Base-by-base conservation (phyloP, 1,284 basidiomycete genomes). In the Ceratobasidium sp. region DNA sequence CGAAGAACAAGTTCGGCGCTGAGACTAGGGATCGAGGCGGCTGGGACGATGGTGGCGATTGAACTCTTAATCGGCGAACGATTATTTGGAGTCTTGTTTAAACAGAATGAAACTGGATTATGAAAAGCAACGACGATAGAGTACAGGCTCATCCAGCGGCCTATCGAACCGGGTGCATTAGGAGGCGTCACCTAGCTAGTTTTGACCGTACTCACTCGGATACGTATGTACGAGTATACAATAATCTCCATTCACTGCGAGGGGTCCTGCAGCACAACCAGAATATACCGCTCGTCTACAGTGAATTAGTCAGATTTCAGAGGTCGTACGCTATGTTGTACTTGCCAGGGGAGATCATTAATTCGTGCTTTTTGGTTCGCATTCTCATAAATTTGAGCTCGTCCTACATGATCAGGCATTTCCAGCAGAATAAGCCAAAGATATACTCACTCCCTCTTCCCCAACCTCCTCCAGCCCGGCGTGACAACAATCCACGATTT, bases 261-360 rank as follows among this genome's bases (percentile, higher is more conserved):
- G 1, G 93, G 93, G 80, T 94, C 92, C 78, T 94, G 92, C 26
- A 95, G 82, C 6, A 94, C 92, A 8, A 92, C 92, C 28, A 95
- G 85, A n/a, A 95, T 83, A 81, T 91, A 95, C 77, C 87, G 85
- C 73, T 92, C 89, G 77, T 93, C 93, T 95, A 79, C 18, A 48
- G 46, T 30, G n/a, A 46, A 52, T 28, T 53, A 48, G 10, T n/a
- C 14, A 48, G 30, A 50, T 28, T 50, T 18, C 45, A 3, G 32
- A n/a, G 45, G n/a, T 43, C 32, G 26, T 3, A n/a, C n/a, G 10
- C n/a, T 21, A 39, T 28, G n/a, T 34, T n/a, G 23, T 39, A 83
- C 88, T 53, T 73, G 94, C 95, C 92, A 73, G 95, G 95, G 2
- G 95, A 94, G 74, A 97, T 95, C 88, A 97, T 93, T 73, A 97